Conservation (phyloP, 1,139 yeast genomes). For the Geotrichum restrictum region DNA sequence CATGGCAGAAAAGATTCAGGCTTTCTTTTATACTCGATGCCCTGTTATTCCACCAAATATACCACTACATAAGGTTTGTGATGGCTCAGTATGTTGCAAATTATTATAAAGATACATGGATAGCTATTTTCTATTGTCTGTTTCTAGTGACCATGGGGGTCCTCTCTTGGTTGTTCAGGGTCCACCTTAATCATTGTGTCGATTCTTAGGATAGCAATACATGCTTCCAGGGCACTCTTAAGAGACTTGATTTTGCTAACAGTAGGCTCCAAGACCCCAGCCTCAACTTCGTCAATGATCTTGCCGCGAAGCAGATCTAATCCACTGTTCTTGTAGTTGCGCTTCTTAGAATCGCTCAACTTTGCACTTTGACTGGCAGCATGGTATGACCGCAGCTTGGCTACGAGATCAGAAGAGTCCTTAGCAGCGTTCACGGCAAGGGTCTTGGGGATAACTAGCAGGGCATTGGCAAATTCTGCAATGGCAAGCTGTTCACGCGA, state of each 20-base stretch:
- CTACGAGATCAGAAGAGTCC: slow-evolving; percentile 90
- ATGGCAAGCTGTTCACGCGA: slow-evolving; percentile 97
- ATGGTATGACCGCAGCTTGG: slow-evolving; percentile 93
- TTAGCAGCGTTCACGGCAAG: slow-evolving; percentile 96
- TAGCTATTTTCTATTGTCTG: not conserved
- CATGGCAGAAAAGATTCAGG: too few species aligned
- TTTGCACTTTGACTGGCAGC: slow-evolving; percentile 90
- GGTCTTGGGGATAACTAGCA: slow-evolving; percentile 92
- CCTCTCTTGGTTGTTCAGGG: slow-evolving; percentile 91
- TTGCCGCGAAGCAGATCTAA: slow-evolving; percentile 88
- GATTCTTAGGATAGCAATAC: slow-evolving; percentile 93
- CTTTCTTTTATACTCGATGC: too few species aligned
- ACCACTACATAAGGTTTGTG: not conserved
- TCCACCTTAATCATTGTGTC: slow-evolving; percentile 97
- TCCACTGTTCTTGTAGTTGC: slow-evolving; percentile 84
- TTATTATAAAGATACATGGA: not conserved
- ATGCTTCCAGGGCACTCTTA: slow-evolving; percentile 95
- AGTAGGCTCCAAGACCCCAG: slow-evolving; percentile 94
- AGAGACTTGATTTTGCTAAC: slow-evolving; percentile 87
- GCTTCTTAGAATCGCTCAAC: slow-evolving; percentile 75
- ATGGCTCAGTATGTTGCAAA: not conserved
- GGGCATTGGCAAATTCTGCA: slow-evolving; percentile 91
- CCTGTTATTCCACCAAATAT: not conserved
- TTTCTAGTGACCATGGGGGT: slow-evolving; percentile 43
- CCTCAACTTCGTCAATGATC: slow-evolving; percentile 75